phyloP scores from a whole-genome alignment of 495 filamentous ascomycete species.

The Penicillium silybi region DNA sequence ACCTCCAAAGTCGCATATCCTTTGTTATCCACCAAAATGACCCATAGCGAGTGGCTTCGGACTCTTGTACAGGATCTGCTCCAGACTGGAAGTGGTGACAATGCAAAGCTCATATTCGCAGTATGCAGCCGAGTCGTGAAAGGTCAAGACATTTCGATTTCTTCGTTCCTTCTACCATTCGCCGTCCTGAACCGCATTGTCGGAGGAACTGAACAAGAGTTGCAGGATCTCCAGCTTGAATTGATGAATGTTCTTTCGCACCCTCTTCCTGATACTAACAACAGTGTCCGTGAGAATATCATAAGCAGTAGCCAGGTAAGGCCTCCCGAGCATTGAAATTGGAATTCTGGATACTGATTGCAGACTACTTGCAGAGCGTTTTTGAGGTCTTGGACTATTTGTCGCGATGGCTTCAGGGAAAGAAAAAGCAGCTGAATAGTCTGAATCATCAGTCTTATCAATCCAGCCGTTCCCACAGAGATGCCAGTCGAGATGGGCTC shows the following conservation, averaged over 20 bases:
- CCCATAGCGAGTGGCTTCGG: conserved; percentile 79
- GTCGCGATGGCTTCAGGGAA: conserved; percentile 81
- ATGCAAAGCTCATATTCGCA: conserved; percentile 71
- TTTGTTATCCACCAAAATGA: conserved; percentile 57
- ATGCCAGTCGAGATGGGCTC: conserved; percentile 30
- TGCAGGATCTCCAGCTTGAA: conserved; percentile 65
- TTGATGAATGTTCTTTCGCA: conserved; percentile 62
- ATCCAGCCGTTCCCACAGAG: conserved; percentile 36
- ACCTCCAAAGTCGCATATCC: conserved; percentile 65
- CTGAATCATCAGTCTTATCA: conserved; percentile 32
- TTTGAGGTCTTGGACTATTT: conserved; percentile 91
- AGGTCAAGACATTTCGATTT: conserved; percentile 75
- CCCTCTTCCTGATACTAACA: conserved; percentile 52
- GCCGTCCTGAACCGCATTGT: conserved; percentile 74
- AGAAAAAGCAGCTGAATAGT: conserved; percentile 57
- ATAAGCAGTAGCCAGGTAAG: conserved; percentile 80
- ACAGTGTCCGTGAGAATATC: conserved; percentile 59
- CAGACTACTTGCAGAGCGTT: conserved; percentile 56
- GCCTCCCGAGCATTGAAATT: background rate
- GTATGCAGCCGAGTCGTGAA: conserved; percentile 75
- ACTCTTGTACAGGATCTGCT: conserved; percentile 77
- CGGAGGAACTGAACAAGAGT: conserved; percentile 60
- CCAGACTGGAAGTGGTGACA: conserved; percentile 62
- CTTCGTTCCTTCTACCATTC: conserved; percentile 83
- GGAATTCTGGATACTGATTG: conserved; percentile 3